These are phyloP conservation scores for Apiospora aurea DNA, from an alignment of 2,329 filamentous ascomycete species.

Conservation along the genomic window DNA sequence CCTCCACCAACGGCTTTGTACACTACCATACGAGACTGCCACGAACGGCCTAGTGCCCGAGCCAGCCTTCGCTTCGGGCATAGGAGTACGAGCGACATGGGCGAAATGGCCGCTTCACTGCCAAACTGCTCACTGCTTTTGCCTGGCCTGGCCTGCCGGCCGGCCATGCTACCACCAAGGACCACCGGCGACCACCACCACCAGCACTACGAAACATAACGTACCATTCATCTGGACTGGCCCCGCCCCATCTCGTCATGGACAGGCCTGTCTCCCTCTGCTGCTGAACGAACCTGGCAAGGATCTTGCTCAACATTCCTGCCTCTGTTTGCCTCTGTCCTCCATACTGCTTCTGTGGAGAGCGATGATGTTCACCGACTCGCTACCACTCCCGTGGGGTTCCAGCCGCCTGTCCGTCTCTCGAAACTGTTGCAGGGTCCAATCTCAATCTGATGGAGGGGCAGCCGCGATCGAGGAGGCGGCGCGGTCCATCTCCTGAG, in stretches of 20 bases:
- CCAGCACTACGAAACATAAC: constrained; percentile 17
- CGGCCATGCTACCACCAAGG: neutral
- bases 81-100: neutral
- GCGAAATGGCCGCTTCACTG: neutral
- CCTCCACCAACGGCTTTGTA: neutral
- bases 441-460: constrained; percentile 14
- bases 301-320: constrained; percentile 11
- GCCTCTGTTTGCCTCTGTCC: neutral
- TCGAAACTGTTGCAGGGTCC: constrained; percentile 16
- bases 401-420: constrained; percentile 5
- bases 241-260: constrained; percentile 19
- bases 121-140: neutral
- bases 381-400: constrained; percentile 4
- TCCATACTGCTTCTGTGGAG: constrained; percentile 2
- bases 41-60: neutral
- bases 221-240: constrained; percentile 13
- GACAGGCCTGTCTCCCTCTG: neutral
- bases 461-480: constrained; percentile 11
- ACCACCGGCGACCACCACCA: neutral
- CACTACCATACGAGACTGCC: neutral
- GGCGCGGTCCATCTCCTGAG: neutral
- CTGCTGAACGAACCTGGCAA: constrained; percentile 3
- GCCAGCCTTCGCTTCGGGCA: neutral
- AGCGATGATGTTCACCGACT: constrained; percentile 18
- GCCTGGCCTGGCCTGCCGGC: neutral